Evolutionary conservation across 2,329 filamentous ascomycete genomes (phyloP), one percentile per base, ranked within the genome.

Genomic region (Zymoseptoria passerinii): DNA sequence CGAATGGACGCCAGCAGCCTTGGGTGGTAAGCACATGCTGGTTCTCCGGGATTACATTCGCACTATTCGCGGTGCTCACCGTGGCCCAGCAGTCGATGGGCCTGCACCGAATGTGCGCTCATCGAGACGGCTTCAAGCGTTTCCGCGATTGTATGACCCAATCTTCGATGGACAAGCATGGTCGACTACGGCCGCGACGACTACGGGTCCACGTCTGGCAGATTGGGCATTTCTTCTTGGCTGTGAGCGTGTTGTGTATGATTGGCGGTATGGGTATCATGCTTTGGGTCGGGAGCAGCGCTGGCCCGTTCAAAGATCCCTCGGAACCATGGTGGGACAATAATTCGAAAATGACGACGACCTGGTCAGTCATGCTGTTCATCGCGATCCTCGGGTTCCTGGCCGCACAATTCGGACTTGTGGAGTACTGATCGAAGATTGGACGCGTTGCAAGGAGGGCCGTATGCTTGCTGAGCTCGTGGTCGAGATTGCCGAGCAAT

Each of bases 31-130:
- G 74, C 9, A 72, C 75, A 9, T 71, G 71, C 19, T 77, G 74
- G 74, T 77, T 73, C 63, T 72, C 70, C 53, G 75, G 75, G 10
- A 75, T 77, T 44, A 70, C 81, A 9, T 76, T 83, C 27, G 73
- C 79, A 1, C 71, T 82, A 2, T 80, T 80, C 58, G 75, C 76
- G n/a, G 74, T 81, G 6, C 70, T 81, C 8, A 73, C 75, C 1
- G 73, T 76, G 4, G 72, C 74, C 2, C 71, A 75, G 57, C 75
- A 77, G 59, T 74, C 73, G 2, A 72, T 78, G 8, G 72, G 75
- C 4, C 66, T 78, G 3, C 75, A 77, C 63, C 72, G 76, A 1
- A 63, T 78, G 5, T 74, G 74, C 10, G 70, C 71, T 3, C 76
- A 77, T 60, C 69, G 71, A 7, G 72, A 77, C 59, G 74, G 73